Evolutionary conservation across 78 protist species (phyloP).

Genomic region (Mastigamoeba balamuthi): DNA sequence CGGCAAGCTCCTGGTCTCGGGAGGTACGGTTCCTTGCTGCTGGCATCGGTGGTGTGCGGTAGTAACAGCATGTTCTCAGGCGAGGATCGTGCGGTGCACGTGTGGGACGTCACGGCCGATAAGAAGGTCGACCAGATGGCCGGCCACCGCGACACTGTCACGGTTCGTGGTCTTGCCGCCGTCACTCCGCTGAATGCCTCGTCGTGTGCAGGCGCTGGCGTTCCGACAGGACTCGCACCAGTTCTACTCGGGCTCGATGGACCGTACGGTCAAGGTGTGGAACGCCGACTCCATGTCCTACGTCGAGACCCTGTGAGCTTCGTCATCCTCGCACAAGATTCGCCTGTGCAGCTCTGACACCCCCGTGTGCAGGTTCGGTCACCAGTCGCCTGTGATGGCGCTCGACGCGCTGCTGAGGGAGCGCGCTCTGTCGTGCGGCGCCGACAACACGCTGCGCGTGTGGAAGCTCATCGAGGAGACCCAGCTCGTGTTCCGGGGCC

Average conservation of each 20-base stretch:
- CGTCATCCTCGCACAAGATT: not conserved
- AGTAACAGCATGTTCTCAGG: not conserved
- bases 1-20: conserved; percentile 56
- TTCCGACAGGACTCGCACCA: conserved; percentile 53
- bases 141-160: conserved; percentile 38
- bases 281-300: conserved; percentile 61
- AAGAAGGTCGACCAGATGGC: conserved; percentile 15
- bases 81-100: conserved; percentile 24
- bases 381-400: conserved; percentile 28
- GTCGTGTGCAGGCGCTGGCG: conserved; percentile 21
- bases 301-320: conserved; percentile 54
- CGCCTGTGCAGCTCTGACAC: too few species aligned
- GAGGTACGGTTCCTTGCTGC: too few species aligned
- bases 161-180: not conserved
- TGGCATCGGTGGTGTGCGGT: too few species aligned
- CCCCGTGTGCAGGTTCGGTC: conserved; percentile 42
- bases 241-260: conserved; percentile 52
- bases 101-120: conserved; percentile 30
- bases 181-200: not conserved
- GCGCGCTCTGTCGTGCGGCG: conserved; percentile 30
- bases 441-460: conserved; percentile 49
- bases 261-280: conserved; percentile 74
- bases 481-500: conserved; percentile 58
- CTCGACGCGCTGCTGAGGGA: conserved; percentile 42
- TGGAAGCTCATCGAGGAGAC: conserved; percentile 77